Evolutionary conservation across 495 filamentous ascomycete genomes (phyloP).

Genomic region (Penicillium malachiteum): DNA sequence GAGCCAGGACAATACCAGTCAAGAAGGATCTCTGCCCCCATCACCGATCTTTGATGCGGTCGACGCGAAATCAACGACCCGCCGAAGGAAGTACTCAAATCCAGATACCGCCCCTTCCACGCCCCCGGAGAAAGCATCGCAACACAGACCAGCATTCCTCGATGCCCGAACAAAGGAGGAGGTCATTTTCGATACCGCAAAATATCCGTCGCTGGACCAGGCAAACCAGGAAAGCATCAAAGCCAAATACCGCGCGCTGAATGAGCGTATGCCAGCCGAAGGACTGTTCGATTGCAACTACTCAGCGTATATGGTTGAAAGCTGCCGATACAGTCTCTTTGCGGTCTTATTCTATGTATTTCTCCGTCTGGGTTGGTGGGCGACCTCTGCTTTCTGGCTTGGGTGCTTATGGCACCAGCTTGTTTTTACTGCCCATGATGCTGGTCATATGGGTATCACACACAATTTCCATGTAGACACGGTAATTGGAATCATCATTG

Average conservation of each 20-base stretch:
- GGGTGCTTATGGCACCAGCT: conserved; percentile 94
- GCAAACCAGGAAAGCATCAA: conserved; percentile 77
- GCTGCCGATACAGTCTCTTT: conserved; percentile 71
- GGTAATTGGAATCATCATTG: conserved; percentile 84
- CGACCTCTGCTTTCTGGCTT: conserved; percentile 68
- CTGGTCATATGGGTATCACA: conserved; percentile 96
- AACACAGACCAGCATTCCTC: conserved; percentile 58
- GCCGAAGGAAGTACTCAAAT: conserved; percentile 29
- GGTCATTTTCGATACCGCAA: conserved; percentile 71
- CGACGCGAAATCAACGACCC: conserved; percentile 35
- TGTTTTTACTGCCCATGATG: conserved; percentile 93
- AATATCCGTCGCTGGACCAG: conserved; percentile 78
- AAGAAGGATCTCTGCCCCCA: conserved; percentile 36
- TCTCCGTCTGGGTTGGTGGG: conserved; percentile 72
- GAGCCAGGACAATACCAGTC: conserved; percentile 33
- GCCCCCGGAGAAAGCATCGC: conserved; percentile 23
- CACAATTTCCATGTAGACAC: conserved; percentile 81
- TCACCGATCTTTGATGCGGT: conserved; percentile 67
- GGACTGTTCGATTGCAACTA: conserved; percentile 88
- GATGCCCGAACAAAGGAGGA: conserved; percentile 73
- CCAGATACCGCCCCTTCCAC: conserved; percentile 39
- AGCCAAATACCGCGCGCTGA: conserved; percentile 72
- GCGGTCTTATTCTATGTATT: conserved; percentile 62
- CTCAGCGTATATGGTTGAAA: conserved; percentile 73
- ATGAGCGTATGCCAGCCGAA: conserved; percentile 67